Evolutionary conservation across 345 rosid species (phyloP).

Genomic region (Eucalyptus polyanthemos): DNA sequence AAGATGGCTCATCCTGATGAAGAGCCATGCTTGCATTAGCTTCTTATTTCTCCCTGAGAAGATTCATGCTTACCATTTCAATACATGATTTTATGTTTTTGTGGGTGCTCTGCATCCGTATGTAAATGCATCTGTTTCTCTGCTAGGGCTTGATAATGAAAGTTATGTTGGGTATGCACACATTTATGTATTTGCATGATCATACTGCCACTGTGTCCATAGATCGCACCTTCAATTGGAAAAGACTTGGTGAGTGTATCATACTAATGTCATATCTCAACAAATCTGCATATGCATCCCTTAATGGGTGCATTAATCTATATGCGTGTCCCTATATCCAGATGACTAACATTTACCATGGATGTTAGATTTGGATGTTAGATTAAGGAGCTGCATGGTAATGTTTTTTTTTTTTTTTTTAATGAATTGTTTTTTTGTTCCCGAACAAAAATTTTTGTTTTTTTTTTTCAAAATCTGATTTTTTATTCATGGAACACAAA

Average conservation of each 20-base stretch:
- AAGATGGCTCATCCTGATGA: slow-evolving; percentile 96
- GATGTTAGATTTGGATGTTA: background rate
- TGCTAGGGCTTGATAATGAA: background rate
- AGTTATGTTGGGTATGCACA: background rate
- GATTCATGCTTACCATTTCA: background rate
- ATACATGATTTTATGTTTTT: background rate
- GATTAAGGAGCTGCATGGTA: background rate
- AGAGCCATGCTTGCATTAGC: background rate
- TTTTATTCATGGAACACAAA: too few species aligned
- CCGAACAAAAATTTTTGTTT: too few species aligned
- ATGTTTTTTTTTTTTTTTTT: too few species aligned
- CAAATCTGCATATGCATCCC: background rate
- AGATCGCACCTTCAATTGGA: background rate
- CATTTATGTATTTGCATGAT: background rate
- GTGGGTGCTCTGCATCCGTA: background rate
- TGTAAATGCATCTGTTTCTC: background rate
- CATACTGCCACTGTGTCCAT: background rate
- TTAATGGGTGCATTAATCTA: background rate
- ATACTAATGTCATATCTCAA: background rate
- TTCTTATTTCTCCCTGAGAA: background rate
- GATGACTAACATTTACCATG: background rate
- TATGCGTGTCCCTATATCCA: background rate
- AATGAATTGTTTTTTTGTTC: too few species aligned
- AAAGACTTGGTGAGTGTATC: background rate
- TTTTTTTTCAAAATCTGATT: too few species aligned